Percentiles rank a stretch among this genome's conserved stretches.
These are phyloP conservation scores for Williopsis jadinii DNA, from an alignment of 1,139 yeast genomes.

Conservation along the genomic window DNA sequence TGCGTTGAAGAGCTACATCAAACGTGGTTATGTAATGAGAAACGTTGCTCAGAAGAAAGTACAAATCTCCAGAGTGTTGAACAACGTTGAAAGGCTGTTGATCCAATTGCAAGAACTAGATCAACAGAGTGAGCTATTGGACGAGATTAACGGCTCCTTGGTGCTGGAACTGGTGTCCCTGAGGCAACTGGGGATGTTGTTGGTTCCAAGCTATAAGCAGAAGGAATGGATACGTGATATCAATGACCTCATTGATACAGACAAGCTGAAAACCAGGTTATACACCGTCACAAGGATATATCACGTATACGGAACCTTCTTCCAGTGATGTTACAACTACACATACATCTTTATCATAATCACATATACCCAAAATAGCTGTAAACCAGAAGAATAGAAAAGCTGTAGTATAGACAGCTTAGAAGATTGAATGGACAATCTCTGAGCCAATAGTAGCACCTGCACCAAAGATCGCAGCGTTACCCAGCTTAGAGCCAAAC, in stretches of 20 bases:
- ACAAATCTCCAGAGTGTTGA: slow-evolving; percentile 45
- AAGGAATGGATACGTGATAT: slow-evolving; percentile 51
- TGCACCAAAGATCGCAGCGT: slow-evolving; percentile 93
- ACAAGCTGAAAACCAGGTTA: slow-evolving; percentile 29
- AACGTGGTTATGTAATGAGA: slow-evolving; percentile 31
- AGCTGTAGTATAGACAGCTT: no score
- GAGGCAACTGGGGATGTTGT: slow-evolving; percentile 37
- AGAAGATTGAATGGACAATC: slow-evolving; percentile 77
- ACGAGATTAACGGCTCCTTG: slow-evolving; percentile 39
- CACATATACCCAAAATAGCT: no score
- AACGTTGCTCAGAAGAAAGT: slow-evolving; percentile 20
- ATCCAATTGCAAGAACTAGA: slow-evolving; percentile 20
- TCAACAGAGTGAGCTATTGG: slow-evolving; percentile 13
- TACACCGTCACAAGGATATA: slow-evolving; percentile 41
- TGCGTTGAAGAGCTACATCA: slow-evolving; percentile 21
- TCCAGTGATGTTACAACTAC: not conserved
- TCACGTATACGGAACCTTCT: slow-evolving; percentile 16
- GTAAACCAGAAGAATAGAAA: no score
- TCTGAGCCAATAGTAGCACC: slow-evolving; percentile 95
- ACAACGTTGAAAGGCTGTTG: slow-evolving; percentile 49
- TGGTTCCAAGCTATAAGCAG: slow-evolving; percentile 41
- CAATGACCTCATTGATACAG: slow-evolving; percentile 38
- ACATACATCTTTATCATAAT: not conserved
- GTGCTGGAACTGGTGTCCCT: slow-evolving; percentile 52
- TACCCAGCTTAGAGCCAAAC: slow-evolving; percentile 80